phyloP scores from a whole-genome alignment of 2,329 filamentous ascomycete genomes.

The Colletotrichum falcatum region DNA sequence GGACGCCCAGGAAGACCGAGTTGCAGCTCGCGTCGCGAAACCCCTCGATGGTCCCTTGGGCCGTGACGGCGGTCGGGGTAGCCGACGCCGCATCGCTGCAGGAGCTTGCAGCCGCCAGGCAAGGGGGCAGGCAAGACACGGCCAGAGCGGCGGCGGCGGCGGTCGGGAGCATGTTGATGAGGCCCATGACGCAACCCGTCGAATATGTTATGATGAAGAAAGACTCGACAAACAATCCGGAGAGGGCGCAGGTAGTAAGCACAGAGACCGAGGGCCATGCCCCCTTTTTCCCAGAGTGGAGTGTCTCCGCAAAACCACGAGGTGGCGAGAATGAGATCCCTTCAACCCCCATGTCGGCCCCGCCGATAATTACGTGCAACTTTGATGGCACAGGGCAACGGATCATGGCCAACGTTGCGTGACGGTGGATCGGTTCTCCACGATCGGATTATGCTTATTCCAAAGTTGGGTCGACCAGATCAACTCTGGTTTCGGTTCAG shows the following conservation, averaged over 20 bases:
- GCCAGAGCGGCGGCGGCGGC: slow-evolving; percentile 21
- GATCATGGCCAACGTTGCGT: neutral
- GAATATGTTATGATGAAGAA: neutral
- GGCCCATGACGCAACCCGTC: slow-evolving; percentile 22
- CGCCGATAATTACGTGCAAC: neutral
- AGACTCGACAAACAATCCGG: neutral
- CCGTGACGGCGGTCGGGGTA: slow-evolving; percentile 38
- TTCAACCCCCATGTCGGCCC: slow-evolving; percentile 6
- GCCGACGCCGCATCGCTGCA: slow-evolving; percentile 13
- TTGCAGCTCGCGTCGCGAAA: slow-evolving; percentile 51
- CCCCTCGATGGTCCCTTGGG: slow-evolving; percentile 51
- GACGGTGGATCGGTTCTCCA: neutral
- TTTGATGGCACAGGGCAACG: neutral
- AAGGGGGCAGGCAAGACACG: slow-evolving; percentile 14
- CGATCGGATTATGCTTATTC: neutral
- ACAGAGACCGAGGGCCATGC: neutral
- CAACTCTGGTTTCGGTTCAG: neutral
- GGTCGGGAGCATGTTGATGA: slow-evolving; percentile 20
- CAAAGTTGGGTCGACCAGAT: neutral
- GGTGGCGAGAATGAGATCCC: neutral
- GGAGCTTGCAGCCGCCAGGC: slow-evolving; percentile 4
- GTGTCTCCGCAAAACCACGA: slow-evolving; percentile 4
- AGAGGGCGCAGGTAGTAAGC: neutral
- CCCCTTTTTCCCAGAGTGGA: slow-evolving; percentile 5
- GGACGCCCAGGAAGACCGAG: slow-evolving; percentile 54